Evolutionary conservation across 129 eudicot genomes (phyloP), one percentile per base, ranked within the genome.

Genomic region (Rutidosis leptorrhynchoides): DNA sequence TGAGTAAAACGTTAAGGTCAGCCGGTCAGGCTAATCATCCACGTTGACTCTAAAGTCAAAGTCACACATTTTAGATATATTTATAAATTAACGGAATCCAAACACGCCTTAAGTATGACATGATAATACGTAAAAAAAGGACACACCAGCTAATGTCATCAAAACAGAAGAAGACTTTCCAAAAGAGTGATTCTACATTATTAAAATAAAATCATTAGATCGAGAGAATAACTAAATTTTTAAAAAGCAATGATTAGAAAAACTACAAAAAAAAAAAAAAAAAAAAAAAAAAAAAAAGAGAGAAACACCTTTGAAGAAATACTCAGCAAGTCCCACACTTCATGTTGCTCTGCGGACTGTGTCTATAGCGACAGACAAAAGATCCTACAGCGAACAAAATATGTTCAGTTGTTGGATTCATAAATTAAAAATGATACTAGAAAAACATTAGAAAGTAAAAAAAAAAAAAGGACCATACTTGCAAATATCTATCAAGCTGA

Each of bases 291-390:
- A n/a, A n/a, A n/a, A n/a, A n/a, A n/a, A n/a, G n/a, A n/a, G n/a
- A 43, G 30, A 49, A 29, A 15, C 20, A 89, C 99, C 97, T 86
- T 94, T 46, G 99, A 94, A 54, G 97, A 80, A 70, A 58, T 79
- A 81, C 95, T 82, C 59, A 94, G 68, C 77, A 94, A 94, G 75
- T 94, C 99, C 99, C 95, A 89, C 58, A 94, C 97, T 89, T 94
- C 97, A 78, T 94, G 99, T 78, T 89, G 99, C 80, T 94, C 99
- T 7, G 95, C 99, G 27, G 89, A n/a, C n/a, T n/a, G n/a, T n/a
- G n/a, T n/a, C 97, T 69, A 89, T 94, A 40, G 99, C 99, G 65
- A 94, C 89, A 24, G 95, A 86, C 58, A 94, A 73, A 60, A 94
- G 97, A 79, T 94, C 99, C 99, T 94, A 77, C 21, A n/a, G 67